Conservation (phyloP, 1,284 basidiomycete species). For the Irpex sp. region DNA sequence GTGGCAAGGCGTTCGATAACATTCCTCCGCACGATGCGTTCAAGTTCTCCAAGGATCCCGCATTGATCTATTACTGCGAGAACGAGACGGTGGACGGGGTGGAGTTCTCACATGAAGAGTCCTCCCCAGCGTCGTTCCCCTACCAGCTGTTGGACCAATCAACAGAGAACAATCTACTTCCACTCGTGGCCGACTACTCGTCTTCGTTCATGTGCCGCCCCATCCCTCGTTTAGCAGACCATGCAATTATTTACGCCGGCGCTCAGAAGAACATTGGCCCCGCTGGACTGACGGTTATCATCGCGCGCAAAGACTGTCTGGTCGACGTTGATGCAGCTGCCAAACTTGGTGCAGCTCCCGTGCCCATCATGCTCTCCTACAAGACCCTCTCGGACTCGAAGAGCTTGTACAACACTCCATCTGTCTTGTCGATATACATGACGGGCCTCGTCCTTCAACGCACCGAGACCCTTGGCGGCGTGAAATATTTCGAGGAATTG, state of each 20-base stretch:
- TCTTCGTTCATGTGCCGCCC: constrained; percentile 97
- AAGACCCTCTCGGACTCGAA: constrained; percentile 77
- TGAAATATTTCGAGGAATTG: constrained; percentile 60
- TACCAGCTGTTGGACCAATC: constrained; percentile 54
- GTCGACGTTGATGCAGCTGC: constrained; percentile 81
- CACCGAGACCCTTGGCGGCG: constrained; percentile 64
- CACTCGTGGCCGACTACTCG: constrained; percentile 93
- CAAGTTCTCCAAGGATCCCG: constrained; percentile 76
- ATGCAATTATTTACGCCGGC: constrained; percentile 94
- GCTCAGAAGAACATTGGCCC: constrained; percentile 99
- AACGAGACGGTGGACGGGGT: constrained; percentile 99
- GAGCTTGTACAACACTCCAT: constrained; percentile 94
- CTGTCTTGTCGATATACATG: constrained; percentile 91
- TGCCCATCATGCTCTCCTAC: constrained; percentile 82
- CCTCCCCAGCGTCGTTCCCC: constrained; percentile 71
- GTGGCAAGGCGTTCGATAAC: constrained; percentile 70
- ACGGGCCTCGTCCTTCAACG: constrained; percentile 81
- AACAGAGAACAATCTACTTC: constrained; percentile 40
- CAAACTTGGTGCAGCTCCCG: constrained; percentile 67
- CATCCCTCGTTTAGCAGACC: constrained; percentile 81
- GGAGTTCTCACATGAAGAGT: constrained; percentile 68
- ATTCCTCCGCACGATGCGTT: constrained; percentile 75
- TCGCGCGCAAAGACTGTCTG: constrained; percentile 89
- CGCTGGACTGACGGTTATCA: constrained; percentile 87
- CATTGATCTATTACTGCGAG: constrained; percentile 97